A percentile compares a stretch with the other conserved stretches of the same genome.
phyloP scores from a whole-genome alignment of 1,284 basidiomycete genomes.

The Cryptococcus sp. region DNA sequence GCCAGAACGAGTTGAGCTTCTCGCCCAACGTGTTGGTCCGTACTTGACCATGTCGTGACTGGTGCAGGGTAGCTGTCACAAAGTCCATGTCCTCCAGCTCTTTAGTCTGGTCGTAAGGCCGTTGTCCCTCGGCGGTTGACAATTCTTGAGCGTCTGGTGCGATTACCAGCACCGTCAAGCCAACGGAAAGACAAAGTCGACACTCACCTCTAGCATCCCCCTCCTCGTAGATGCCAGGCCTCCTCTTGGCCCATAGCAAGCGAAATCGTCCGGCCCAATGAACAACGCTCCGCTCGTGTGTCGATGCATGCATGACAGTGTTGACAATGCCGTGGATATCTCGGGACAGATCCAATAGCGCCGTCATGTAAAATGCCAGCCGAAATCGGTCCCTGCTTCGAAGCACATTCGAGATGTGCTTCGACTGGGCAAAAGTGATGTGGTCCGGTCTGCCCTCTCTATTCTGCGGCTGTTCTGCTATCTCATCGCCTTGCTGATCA shows the following conservation, averaged over 20 bases:
- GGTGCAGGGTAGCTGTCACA: constrained; percentile 24
- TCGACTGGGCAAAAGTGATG: constrained; percentile 1
- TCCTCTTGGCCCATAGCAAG: constrained; percentile 5
- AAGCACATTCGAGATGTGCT: constrained; percentile 17
- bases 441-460: not conserved
- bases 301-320: constrained; percentile 11
- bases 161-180: too few relatives aligned
- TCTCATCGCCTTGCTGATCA: constrained; percentile 1
- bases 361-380: constrained; percentile 49
- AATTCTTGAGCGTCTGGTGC: too few relatives aligned
- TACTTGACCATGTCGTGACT: constrained; percentile 2
- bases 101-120: constrained; percentile 16
- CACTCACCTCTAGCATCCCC: not conserved
- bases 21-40: not conserved
- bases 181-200: too few relatives aligned
- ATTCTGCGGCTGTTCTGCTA: not conserved
- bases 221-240: constrained; percentile 1
- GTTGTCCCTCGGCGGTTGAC: not conserved
- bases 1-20: constrained; percentile 22
- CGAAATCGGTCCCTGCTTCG: constrained; percentile 43
- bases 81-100: constrained; percentile 33
- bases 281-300: constrained; percentile 5
- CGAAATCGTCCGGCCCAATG: constrained; percentile 6
- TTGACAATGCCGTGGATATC: constrained; percentile 32
- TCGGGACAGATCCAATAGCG: constrained; percentile 43